Conservation (phyloP, 164 flowering plant species). For the Kingdonia uniflora region DNA sequence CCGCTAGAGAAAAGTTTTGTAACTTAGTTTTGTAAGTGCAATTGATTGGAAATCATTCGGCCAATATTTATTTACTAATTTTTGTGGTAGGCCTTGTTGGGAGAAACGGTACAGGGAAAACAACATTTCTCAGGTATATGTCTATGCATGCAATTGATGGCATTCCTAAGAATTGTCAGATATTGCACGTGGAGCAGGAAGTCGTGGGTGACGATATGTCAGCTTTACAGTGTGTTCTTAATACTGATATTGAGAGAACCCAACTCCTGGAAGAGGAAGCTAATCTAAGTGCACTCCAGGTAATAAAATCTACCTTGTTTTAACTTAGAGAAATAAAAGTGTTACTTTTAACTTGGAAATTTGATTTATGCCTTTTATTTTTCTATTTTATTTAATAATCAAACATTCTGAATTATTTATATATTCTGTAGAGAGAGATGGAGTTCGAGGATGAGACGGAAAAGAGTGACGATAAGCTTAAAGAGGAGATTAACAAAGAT, state of each 20-base stretch:
- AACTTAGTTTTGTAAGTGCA: no score
- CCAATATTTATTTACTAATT: no score
- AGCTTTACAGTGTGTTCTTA: slow-evolving; percentile 94
- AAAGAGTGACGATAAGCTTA: slow-evolving; percentile 26
- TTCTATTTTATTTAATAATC: neutral
- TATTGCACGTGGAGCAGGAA: slow-evolving; percentile 98
- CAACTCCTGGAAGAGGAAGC: slow-evolving; percentile 90
- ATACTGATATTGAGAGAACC: slow-evolving; percentile 73
- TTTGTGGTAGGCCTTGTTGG: slow-evolving; percentile 72
- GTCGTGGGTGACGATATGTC: slow-evolving; percentile 83
- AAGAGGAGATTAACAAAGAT: slow-evolving; percentile 45
- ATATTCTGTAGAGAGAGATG: slow-evolving; percentile 49
- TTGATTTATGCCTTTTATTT: neutral
- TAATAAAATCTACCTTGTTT: slow-evolving; percentile 12
- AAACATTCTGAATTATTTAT: slow-evolving; percentile 9
- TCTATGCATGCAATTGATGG: slow-evolving; percentile 99
- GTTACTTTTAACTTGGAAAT: no score
- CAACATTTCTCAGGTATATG: slow-evolving; percentile 92
- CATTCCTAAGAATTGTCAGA: slow-evolving; percentile 86
- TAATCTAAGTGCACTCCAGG: slow-evolving; percentile 64
- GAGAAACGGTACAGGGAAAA: slow-evolving; percentile 98
- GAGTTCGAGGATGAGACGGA: slow-evolving; percentile 39
- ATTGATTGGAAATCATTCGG: no score
- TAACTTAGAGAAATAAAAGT: no score
- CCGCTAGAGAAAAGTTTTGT: no score